Percentiles rank a stretch among this genome's conserved stretches.
Conservation (phyloP, 495 filamentous ascomycete species). For the Durotheca rogersii region DNA sequence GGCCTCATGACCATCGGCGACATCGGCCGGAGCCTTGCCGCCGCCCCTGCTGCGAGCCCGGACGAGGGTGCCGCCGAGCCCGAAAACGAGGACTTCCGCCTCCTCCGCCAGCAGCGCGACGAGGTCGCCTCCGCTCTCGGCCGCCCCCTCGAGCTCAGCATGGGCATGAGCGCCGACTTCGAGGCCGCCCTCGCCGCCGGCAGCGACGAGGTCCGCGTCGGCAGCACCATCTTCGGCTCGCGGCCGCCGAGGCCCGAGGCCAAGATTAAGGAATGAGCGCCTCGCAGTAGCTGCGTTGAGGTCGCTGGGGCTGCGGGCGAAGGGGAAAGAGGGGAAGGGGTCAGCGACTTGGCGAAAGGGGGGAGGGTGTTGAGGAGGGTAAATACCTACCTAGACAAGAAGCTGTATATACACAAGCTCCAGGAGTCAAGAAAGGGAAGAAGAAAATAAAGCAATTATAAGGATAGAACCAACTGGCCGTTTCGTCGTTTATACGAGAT, state of each 20-base stretch:
- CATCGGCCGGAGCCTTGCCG: slow-evolving; percentile 75
- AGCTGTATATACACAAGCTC: too few relatives aligned
- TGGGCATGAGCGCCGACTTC: slow-evolving; percentile 92
- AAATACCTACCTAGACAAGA: too few relatives aligned
- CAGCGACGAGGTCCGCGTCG: slow-evolving; percentile 91
- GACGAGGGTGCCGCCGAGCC: too few relatives aligned
- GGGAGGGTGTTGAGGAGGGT: too few relatives aligned
- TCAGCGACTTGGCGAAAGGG: too few relatives aligned
- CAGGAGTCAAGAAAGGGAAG: too few relatives aligned
- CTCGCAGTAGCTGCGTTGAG: neutral
- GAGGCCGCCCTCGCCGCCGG: slow-evolving; percentile 84
- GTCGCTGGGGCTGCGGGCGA: too few relatives aligned
- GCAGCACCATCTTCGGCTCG: slow-evolving; percentile 88
- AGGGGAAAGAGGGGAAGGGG: too few relatives aligned
- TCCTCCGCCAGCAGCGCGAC: slow-evolving; percentile 69
- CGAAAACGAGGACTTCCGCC: slow-evolving; percentile 88
- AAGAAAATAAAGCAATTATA: too few relatives aligned
- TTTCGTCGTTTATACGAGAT: too few relatives aligned
- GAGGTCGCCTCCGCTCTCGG: slow-evolving; percentile 47
- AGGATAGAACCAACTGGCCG: too few relatives aligned
- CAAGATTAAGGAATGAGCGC: slow-evolving; percentile 49
- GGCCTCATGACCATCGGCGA: slow-evolving; percentile 98
- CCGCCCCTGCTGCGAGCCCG: too few relatives aligned
- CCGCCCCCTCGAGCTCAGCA: slow-evolving; percentile 56
- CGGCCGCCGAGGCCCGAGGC: slow-evolving; percentile 73